A percentile compares a stretch with the other conserved stretches of the same genome.
phyloP scores from a whole-genome alignment of 305 asterid genomes.

The Fraxinus angustifolia region DNA sequence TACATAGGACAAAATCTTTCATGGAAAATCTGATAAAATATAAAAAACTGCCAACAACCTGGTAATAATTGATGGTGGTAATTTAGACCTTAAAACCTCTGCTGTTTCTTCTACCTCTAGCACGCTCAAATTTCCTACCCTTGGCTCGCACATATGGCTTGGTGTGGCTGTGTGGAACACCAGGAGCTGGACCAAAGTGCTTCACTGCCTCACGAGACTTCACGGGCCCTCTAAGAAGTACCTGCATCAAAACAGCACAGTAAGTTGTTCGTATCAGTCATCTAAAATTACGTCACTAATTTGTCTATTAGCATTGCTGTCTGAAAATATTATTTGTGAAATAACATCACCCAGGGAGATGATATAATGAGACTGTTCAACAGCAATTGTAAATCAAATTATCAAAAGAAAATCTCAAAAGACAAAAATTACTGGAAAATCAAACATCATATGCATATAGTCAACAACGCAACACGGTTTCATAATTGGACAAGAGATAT shows the following conservation, averaged over 20 bases:
- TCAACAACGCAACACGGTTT: not conserved
- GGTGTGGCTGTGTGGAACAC: conserved; percentile 89
- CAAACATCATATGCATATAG: not conserved
- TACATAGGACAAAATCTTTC: conserved; percentile 11
- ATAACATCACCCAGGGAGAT: not conserved
- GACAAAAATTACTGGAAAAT: not conserved
- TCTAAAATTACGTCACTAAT: not conserved
- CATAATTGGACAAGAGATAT: not conserved
- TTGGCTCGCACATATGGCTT: conserved; percentile 80
- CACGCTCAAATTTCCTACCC: conserved; percentile 85
- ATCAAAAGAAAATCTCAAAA: not conserved
- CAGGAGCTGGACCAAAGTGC: conserved; percentile 95
- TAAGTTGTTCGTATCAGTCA: not conserved
- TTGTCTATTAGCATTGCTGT: not conserved
- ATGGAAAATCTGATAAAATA: conserved; percentile 20
- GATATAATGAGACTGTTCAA: not conserved
- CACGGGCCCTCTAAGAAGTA: conserved; percentile 70
- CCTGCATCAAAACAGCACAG: conserved; percentile 33
- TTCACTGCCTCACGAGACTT: conserved; percentile 86
- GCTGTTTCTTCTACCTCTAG: conserved; percentile 78
- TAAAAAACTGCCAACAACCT: conserved; percentile 2
- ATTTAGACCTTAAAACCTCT: conserved; percentile 65
- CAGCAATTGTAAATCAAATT: not conserved
- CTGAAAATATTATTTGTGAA: not conserved
- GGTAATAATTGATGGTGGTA: not conserved